Evolutionary conservation across 139 green algal species (phyloP).

Genomic region (Chlorella sp.): DNA sequence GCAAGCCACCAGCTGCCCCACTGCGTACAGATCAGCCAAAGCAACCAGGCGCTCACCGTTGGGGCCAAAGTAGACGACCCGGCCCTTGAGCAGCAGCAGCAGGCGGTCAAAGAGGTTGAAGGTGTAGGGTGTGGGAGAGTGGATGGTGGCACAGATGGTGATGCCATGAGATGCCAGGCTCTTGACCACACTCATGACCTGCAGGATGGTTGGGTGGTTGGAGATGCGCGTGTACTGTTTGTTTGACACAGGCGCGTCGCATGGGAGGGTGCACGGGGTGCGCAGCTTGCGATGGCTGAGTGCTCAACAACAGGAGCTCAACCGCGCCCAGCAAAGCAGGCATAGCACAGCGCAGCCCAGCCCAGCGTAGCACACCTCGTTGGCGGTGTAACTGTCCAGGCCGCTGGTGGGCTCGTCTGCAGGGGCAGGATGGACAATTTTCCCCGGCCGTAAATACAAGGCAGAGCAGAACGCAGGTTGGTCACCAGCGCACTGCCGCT

Average conservation of each 20-base stretch:
- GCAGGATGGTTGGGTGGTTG: no score
- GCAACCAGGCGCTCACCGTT: conserved; percentile 51
- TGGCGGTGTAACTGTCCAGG: conserved; percentile 78
- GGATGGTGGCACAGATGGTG: conserved; percentile 77
- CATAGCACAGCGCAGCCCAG: background rate
- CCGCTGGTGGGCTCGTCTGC: conserved; percentile 76
- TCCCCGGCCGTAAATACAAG: no score
- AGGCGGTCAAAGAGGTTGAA: conserved; percentile 78
- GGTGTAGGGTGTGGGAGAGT: conserved; percentile 65
- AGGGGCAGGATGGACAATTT: no score
- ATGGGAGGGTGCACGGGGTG: no score
- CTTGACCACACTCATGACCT: conserved; percentile 67
- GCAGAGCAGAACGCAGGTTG: no score
- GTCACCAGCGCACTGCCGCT: no score
- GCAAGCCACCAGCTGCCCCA: no score
- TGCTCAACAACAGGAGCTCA: no score
- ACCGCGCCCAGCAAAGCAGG: background rate
- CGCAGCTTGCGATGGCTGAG: no score
- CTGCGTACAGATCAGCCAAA: no score
- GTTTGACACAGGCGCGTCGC: no score
- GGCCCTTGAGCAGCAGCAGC: conserved; percentile 64
- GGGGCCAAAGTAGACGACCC: conserved; percentile 65
- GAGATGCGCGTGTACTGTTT: no score
- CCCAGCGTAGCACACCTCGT: conserved; percentile 45
- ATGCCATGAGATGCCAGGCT: conserved; percentile 58